Conservation (phyloP, 306 rosid genomes). For the Trifolium pratense region DNA sequence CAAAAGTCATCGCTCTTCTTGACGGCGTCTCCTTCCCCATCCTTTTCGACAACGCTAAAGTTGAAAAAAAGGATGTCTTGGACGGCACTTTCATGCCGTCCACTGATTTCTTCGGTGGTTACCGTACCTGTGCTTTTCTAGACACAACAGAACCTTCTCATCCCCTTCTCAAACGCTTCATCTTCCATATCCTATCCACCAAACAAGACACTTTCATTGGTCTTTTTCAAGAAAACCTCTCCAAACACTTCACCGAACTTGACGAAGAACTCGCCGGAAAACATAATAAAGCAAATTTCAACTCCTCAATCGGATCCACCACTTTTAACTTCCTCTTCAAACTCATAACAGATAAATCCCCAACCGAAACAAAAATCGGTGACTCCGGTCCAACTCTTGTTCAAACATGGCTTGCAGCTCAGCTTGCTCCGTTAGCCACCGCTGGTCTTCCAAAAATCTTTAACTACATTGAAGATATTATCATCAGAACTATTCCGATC, state of each 20-base stretch:
- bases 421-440: slow-evolving; percentile 59
- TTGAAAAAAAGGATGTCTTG: slow-evolving; percentile 66
- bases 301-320: slow-evolving; percentile 45
- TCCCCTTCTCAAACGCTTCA: slow-evolving; percentile 50
- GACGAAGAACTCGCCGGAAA: slow-evolving; percentile 44
- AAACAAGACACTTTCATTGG: slow-evolving; percentile 55
- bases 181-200: slow-evolving; percentile 50
- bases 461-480: slow-evolving; percentile 52
- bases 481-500: slow-evolving; percentile 51
- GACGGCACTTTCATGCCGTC: slow-evolving; percentile 91
- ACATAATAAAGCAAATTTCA: slow-evolving; percentile 45
- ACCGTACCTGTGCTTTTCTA: slow-evolving; percentile 64
- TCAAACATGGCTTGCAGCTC: slow-evolving; percentile 53
- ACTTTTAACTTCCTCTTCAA: slow-evolving; percentile 56
- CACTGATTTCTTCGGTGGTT: slow-evolving; percentile 65
- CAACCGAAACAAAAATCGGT: slow-evolving; percentile 39
- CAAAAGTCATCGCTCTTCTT: slow-evolving; percentile 66
- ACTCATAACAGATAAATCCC: slow-evolving; percentile 50
- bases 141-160: slow-evolving; percentile 75
- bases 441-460: slow-evolving; percentile 52
- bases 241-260: slow-evolving; percentile 54
- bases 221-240: slow-evolving; percentile 41
- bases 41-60: slow-evolving; percentile 69
- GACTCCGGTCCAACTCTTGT: slow-evolving; percentile 47
- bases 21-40: slow-evolving; percentile 64